Base-by-base conservation (phyloP, 129 eudicot species). In the Artemisia annua region DNA sequence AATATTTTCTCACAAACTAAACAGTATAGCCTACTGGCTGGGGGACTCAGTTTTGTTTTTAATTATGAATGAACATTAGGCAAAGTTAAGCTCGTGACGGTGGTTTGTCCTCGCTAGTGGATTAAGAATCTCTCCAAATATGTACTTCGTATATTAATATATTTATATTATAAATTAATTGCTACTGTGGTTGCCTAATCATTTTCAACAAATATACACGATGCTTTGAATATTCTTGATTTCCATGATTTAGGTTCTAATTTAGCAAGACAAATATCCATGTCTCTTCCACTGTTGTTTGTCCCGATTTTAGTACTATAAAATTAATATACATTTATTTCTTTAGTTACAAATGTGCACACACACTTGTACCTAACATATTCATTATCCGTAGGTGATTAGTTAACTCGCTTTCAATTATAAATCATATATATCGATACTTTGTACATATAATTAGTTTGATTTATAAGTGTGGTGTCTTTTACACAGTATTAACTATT, bases 201-300 rank as follows among this genome's bases (percentile, higher is more conserved):
- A 20, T 58, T 22, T 57, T 35, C 22, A 56, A 56, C 30, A 63
- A 62, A 63, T 7, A 19, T 13, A 35, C 17, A 74, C 13, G 0
- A 50, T 28, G 56, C 35, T 62, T 49, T 32, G 3, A 75, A 66
- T 20, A 39, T 44, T 65, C 3, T 49, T 19, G 13, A 69, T 26
- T 69, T 50, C 70, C 75, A 70, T 77, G 61, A 69, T 77, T 77
- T 77, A 30, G 30, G 81, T 50, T 77, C 18, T 62, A 60, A 63
- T 77, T 61, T 77, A 39, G 70, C 69, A 44, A 69, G 18, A 49
- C 56, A 57, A 18, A 57, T 32, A 69, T 70, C 55, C 24, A 59
- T 76, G 70, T 52, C 54, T 59, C 54, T 59, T 69, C 75, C 75
- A 49, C 61, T 59, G 46, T 63, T 58, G 49, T 77, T 26, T 61